Percentiles rank a stretch among this genome's conserved stretches.
phyloP scores from a whole-genome alignment of 208 protist genomes.

The Naegleria fowleri region DNA sequence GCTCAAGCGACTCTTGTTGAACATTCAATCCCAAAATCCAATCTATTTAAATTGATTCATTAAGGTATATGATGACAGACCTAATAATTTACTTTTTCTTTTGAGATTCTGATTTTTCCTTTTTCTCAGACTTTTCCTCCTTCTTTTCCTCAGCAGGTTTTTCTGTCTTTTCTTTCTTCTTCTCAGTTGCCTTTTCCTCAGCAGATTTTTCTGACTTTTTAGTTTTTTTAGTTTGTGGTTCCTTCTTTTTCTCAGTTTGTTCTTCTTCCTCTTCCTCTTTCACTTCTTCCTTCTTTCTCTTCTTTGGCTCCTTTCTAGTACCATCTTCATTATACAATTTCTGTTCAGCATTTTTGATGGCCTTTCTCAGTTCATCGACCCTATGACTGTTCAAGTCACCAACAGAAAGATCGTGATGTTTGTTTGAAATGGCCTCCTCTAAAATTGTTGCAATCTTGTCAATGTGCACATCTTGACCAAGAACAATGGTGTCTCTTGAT shows the following conservation, averaged over 20 bases:
- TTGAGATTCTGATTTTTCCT: no score
- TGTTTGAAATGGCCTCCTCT: background rate
- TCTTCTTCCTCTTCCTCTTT: background rate
- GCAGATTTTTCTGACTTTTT: background rate
- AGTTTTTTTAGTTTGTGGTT: background rate
- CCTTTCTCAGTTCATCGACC: background rate
- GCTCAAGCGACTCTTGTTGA: no score
- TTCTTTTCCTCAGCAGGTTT: background rate
- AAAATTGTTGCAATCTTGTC: background rate
- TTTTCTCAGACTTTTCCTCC: background rate
- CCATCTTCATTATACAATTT: background rate
- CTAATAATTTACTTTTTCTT: no score
- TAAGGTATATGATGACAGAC: no score
- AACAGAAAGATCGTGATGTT: background rate
- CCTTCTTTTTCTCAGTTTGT: background rate
- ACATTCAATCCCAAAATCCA: no score
- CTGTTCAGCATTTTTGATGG: background rate
- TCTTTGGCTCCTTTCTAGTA: background rate
- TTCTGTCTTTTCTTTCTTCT: background rate
- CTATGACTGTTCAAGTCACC: background rate
- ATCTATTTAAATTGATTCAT: no score
- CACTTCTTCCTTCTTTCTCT: background rate
- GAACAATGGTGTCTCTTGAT: background rate
- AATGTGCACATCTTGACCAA: background rate
- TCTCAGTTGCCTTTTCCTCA: background rate